A percentile compares a stretch with the other conserved stretches of the same genome.
phyloP scores from a whole-genome alignment of 495 filamentous ascomycete genomes.

The Penicillium robsamsonii region DNA sequence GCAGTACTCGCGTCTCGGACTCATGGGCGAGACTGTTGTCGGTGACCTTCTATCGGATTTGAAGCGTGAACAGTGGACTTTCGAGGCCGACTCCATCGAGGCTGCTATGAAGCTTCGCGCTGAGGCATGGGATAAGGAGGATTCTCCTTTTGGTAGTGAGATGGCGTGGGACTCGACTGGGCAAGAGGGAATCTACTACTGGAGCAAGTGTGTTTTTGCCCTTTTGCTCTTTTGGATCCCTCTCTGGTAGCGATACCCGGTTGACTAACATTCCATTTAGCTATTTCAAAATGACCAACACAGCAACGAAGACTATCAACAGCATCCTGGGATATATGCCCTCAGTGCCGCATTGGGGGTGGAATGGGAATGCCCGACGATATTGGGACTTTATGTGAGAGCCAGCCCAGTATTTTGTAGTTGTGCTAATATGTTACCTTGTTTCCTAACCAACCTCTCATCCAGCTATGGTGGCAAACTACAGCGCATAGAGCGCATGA shows the following conservation, averaged over 20 bases:
- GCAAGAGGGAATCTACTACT: not conserved
- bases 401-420: not conserved
- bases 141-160: slow-evolving; percentile 53
- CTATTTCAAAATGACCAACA: not conserved
- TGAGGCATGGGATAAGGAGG: slow-evolving; percentile 38
- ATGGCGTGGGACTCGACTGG: slow-evolving; percentile 49
- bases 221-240: not conserved
- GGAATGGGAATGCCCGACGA: not conserved
- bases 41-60: slow-evolving; percentile 47
- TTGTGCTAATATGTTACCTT: not conserved
- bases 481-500: slow-evolving; percentile 50
- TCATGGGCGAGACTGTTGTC: slow-evolving; percentile 55
- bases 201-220: not conserved
- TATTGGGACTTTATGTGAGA: not conserved
- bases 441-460: not conserved
- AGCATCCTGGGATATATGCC: not conserved
- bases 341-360: not conserved
- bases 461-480: slow-evolving; percentile 34
- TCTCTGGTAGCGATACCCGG: not conserved
- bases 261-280: not conserved
- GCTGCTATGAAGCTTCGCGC: slow-evolving; percentile 42
- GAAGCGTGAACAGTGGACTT: slow-evolving; percentile 26
- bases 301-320: not conserved
- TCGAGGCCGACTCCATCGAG: slow-evolving; percentile 34
- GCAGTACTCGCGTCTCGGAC: slow-evolving; percentile 37